Evolutionary conservation across 495 filamentous ascomycete genomes (phyloP), one percentile per base, ranked within the genome.

Genomic region (Penicillium canariense): DNA sequence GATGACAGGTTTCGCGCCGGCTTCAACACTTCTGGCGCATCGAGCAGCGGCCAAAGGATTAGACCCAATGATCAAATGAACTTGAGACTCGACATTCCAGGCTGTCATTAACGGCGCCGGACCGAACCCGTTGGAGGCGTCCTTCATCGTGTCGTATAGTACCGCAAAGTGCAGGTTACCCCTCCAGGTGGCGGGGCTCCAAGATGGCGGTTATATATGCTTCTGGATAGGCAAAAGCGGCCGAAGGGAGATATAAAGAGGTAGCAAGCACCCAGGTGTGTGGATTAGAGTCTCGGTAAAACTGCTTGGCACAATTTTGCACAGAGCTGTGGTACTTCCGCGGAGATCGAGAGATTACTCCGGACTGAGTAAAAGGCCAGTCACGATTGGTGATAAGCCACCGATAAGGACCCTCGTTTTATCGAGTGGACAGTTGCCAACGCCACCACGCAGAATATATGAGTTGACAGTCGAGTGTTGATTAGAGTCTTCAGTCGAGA

Each of bases 1-100:
- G n/a, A 97, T 71, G 27, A 90, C 85, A 0, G 95, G 90, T 54
- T 78, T 85, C 56, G 95, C 94, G 68, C 93, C 94, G n/a, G 87
- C 86, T 53, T 89, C 84, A 15, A 96, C 65, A 14, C 90, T 94
- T 59, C 88, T 90, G 17, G 82, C 70, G 66, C 88, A 91, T 48
- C 94, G 82, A 12, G 90, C 83, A 36, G 88, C 86, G 27, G 95
- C 95, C 28, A 98, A 78, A 39, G 94, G 85, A 68, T 89, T 93
- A 28, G 87, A 83, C 30, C 95, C 94, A 45, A 97, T 64, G 42
- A 98, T 85, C 34, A 98, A 75, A 69, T 97, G 94, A 45, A 92
- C 72, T 59, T 96, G 91, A 2, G 78, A 81, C 1, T 83, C 80
- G 40, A 80, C 87, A 63, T 96, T 85, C 53, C 86, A 77, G 8